These are phyloP conservation scores for Aspergillus sojae DNA, from an alignment of 2,329 filamentous ascomycete genomes.

Conservation along the genomic window DNA sequence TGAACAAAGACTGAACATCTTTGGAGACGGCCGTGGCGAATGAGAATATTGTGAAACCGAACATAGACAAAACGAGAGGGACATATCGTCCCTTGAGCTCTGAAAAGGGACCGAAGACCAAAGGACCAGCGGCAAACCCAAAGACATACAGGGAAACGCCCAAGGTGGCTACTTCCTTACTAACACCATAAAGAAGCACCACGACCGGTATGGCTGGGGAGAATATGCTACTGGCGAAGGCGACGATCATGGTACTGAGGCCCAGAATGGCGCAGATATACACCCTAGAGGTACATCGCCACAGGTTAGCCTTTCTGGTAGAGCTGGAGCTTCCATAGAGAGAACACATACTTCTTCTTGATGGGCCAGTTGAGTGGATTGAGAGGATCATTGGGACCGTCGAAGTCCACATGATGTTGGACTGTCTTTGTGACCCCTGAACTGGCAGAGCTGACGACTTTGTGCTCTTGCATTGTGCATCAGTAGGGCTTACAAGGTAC, in stretches of 20 bases:
- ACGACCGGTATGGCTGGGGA: conserved; percentile 17
- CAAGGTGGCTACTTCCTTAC: conserved; percentile 19
- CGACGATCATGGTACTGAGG: conserved; percentile 24
- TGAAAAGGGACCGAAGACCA: conserved; percentile 20
- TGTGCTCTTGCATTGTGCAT: neutral
- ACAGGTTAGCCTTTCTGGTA: neutral
- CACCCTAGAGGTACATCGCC: conserved; percentile 5
- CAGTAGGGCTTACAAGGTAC: neutral
- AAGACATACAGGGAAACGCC: conserved; percentile 20
- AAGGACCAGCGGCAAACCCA: conserved; percentile 29
- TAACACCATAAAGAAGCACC: conserved; percentile 15
- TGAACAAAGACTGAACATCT: neutral
- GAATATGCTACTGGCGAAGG: conserved; percentile 27
- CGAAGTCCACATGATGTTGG: conserved; percentile 12
- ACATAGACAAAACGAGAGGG: neutral
- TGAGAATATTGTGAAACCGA: conserved; percentile 1
- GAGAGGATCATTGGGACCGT: conserved; percentile 13
- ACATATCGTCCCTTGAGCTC: conserved; percentile 5
- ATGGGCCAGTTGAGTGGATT: conserved; percentile 16
- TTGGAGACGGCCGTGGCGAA: conserved; percentile 4
- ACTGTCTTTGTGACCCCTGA: neutral
- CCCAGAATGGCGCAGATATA: conserved; percentile 15
- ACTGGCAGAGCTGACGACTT: neutral
- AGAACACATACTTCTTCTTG: conserved; percentile 15
- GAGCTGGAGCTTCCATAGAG: neutral